Evolutionary conservation across 2,329 filamentous ascomycete species (phyloP), one percentile per base, ranked within the genome.

Genomic region (Fusarium xyrophilum): DNA sequence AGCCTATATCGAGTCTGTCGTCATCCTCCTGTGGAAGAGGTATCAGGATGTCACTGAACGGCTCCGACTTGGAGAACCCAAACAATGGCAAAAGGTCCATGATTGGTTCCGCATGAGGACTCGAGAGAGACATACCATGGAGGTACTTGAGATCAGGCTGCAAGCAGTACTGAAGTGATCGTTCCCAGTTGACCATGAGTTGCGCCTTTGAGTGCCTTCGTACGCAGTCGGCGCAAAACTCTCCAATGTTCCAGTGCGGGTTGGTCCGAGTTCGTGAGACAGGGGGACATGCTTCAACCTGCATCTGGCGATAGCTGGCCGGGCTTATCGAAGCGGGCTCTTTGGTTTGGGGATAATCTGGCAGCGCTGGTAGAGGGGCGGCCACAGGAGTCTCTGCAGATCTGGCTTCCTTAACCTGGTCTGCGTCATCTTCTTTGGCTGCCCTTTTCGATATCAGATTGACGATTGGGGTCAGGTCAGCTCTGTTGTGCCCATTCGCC

Each of bases 31-130:
- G 56, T 54, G 71, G 84, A 82, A 87, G 74, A 0, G 93, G 92
- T 54, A 93, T 90, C 25, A 94, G 78, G 35, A 96, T 92, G 75
- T 96, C 93, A 67, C 85, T 88, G 79, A 92, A 95, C 7, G 89
- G 88, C 44, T 86, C 83, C 3, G 89, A 87, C 71, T 93, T 93
- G 50, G 88, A 89, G 60, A 91, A 85, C 65, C 91, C 91, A 78
- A 96, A 96, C 14, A 96, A 81, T 0, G 93, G 93, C 4, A 91
- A 79, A 7, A 96, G 82, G 23, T 89, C 83, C 64, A 87, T 85
- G 2, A 90, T 85, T 0, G 89, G 86, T 50, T 87, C 86, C 66
- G 88, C 82, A 1, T 85, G 82, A 11, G 90, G 86, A 0, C 90
- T 86, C 0, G 86, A 88, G 40, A 91, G 82, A 75, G 92, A 88